Base-by-base conservation (phyloP, 2,329 filamentous ascomycete species). In the Volutella citrinella region DNA sequence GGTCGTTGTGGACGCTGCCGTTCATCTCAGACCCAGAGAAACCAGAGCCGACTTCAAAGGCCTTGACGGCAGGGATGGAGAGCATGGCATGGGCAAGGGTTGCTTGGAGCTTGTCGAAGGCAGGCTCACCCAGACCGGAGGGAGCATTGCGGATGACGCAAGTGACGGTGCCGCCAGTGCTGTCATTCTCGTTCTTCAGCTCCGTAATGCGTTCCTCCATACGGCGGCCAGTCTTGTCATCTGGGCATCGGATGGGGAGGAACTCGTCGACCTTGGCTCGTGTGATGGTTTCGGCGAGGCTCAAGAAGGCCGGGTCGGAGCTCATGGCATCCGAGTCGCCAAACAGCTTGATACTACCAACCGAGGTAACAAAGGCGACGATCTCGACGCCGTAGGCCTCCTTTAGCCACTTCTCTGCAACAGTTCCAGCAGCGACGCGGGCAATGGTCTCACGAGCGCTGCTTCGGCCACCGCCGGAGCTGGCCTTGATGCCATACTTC, bases 381-480 rank as follows among this genome's bases (percentile, higher is more conserved):
- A 97, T 95, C 67, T 96, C 87, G 47, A 96, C 76, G 43, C 85
- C 84, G 61, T 95, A 85, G 19, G 85, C 78, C 34, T 89, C 72
- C 42, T 68, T 73, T 21, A 97, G 76, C 70, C 91, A 96, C 64
- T 97, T 95, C 62, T 98, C 91, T 22, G 88, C 88, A 51, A 97
- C 88, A 26, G 89, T 86, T 38, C 90, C 89, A 14, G 90, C 90
- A 31, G 91, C 90, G 15, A 97, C 91, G 49, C 91, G 79, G 45
- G 84, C 88, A 57, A 97, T 95, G 10, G 91, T 97, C 74, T 97
- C 91, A 46, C 91, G 75, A n/a, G 93, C 93, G 60, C 84, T 90
- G 60, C 84, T 90, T 43, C 93, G 78, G 34, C 93, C 91, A 51
- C 93, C 91, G 38, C 93, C 91, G 42, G 82, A 89, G 60, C 80